Evolutionary conservation across 2,329 filamentous ascomycete genomes (phyloP).

Genomic region (Diaporthe sp.): DNA sequence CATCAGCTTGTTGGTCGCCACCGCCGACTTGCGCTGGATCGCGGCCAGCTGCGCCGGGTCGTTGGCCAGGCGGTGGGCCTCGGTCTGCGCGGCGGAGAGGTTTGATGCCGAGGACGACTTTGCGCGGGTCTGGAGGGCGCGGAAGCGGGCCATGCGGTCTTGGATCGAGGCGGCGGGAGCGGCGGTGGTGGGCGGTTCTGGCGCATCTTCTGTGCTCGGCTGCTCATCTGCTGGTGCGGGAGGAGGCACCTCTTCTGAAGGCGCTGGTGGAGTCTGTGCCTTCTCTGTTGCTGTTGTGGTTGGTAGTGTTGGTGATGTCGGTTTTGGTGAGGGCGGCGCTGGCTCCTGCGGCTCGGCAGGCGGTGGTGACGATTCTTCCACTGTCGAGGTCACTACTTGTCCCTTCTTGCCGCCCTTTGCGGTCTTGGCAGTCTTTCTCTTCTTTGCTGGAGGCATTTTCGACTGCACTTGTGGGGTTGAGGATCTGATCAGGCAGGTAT

Average conservation of each 20-base stretch:
- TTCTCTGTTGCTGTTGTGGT: constrained; percentile 20
- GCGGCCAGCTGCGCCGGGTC: constrained; percentile 83
- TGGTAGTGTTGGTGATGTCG: constrained; percentile 3
- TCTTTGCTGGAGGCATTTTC: constrained; percentile 49
- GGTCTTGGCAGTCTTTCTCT: constrained; percentile 47
- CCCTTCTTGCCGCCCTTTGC: constrained; percentile 34
- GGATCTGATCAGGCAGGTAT: constrained; percentile 10
- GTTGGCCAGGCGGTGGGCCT: constrained; percentile 82
- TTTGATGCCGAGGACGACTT: constrained; percentile 81
- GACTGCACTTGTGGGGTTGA: constrained; percentile 9
- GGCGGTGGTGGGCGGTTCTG: constrained; percentile 33
- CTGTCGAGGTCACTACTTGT: constrained; percentile 34
- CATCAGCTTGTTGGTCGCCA: constrained; percentile 91
- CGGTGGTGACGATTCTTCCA: constrained; percentile 38
- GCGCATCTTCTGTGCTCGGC: constrained; percentile 23
- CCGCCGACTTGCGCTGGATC: constrained; percentile 86
- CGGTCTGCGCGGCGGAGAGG: constrained; percentile 84
- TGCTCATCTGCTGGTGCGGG: constrained; percentile 33
- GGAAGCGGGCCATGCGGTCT: constrained; percentile 86
- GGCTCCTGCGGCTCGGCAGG: constrained; percentile 27
- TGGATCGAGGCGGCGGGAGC: constrained; percentile 60
- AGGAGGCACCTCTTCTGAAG: constrained; percentile 33
- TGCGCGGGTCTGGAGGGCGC: constrained; percentile 85
- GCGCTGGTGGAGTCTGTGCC: constrained; percentile 29
- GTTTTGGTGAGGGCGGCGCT: constrained; percentile 15